Percentiles rank a stretch among this genome's conserved stretches.
These are phyloP conservation scores for Boletus insuetus DNA, from an alignment of 768 basidiomycete genomes.

Conservation along the genomic window DNA sequence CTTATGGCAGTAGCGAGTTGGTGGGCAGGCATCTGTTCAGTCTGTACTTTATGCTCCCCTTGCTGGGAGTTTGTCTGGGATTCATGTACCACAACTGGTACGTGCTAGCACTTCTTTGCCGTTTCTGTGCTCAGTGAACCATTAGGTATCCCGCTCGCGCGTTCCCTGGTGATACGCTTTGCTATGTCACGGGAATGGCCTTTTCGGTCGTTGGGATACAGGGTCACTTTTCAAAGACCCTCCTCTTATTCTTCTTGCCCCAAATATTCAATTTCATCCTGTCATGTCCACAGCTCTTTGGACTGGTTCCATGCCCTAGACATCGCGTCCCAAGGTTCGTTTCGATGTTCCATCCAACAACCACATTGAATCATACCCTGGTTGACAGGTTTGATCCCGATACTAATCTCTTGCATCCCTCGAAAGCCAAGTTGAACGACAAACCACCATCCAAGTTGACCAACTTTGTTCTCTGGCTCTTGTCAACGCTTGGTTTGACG, in stretches of 20 bases:
- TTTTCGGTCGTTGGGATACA: conserved; percentile 98
- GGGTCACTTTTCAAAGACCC: conserved; percentile 95
- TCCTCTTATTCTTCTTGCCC: conserved; percentile 94
- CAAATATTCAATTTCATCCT: conserved; percentile 97
- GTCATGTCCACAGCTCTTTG: conserved; percentile 93
- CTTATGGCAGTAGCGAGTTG: conserved; percentile 80
- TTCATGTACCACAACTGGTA: conserved; percentile 97
- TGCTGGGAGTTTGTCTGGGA: conserved; percentile 85
- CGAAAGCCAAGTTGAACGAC: conserved; percentile 54
- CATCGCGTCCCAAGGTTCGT: conserved; percentile 88
- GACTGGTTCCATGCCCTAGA: conserved; percentile 88
- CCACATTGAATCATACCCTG: not conserved
- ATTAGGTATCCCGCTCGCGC: conserved; percentile 91
- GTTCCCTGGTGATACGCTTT: conserved; percentile 96
- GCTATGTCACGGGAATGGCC: conserved; percentile 98
- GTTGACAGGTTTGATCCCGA: conserved; percentile 63
- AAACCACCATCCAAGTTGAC: conserved; percentile 56
- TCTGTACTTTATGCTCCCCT: conserved; percentile 94
- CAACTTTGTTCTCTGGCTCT: conserved; percentile 50
- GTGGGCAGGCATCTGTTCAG: conserved; percentile 95
- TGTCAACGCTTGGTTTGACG: conserved; percentile 66
- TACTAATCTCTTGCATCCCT: conserved; percentile 78
- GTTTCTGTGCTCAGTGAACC: not conserved
- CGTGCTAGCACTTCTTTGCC: conserved; percentile 24
- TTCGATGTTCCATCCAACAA: not conserved